phyloP scores from a whole-genome alignment of 2,329 filamentous ascomycete genomes.

The Westerdykella ornata region DNA sequence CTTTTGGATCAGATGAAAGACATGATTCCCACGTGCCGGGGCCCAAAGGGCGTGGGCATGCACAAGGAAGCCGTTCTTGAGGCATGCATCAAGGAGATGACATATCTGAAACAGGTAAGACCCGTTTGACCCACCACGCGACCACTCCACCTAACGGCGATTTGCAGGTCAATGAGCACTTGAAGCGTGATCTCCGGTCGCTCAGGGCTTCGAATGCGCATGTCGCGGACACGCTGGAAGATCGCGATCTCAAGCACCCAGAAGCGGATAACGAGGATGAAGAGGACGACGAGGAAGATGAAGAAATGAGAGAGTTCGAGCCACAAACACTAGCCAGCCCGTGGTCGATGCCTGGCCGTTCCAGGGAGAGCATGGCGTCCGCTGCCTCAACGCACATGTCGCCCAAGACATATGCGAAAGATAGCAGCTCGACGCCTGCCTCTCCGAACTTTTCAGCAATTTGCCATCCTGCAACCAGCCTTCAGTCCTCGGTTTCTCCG shows the following conservation, averaged over 20 bases:
- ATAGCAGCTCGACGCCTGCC: constrained; percentile 34
- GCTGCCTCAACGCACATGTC: constrained; percentile 36
- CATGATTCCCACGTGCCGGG: constrained; percentile 81
- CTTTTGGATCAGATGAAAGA: constrained; percentile 89
- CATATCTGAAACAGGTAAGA: constrained; percentile 87
- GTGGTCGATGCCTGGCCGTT: constrained; percentile 11
- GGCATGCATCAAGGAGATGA: constrained; percentile 94
- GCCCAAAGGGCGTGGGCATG: constrained; percentile 74
- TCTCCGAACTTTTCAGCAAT: constrained; percentile 40
- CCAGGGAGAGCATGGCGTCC: constrained; percentile 23
- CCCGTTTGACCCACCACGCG: constrained; percentile 32
- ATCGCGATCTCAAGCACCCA: constrained; percentile 14
- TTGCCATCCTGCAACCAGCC: constrained; percentile 41
- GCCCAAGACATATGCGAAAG: constrained; percentile 32
- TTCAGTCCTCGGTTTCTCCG: no score
- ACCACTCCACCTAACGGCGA: constrained; percentile 23
- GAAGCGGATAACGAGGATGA: constrained; percentile 24
- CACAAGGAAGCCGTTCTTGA: constrained; percentile 84
- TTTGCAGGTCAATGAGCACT: constrained; percentile 20
- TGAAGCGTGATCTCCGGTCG: constrained; percentile 1
- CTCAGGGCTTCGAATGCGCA: not conserved
- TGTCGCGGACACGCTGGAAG: not conserved
- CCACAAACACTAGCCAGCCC: constrained; percentile 20
- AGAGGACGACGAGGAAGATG: constrained; percentile 46
- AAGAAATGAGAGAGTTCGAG: constrained; percentile 36